Conservation (phyloP, 495 filamentous ascomycete genomes). For the Endocarpon pusillum region DNA sequence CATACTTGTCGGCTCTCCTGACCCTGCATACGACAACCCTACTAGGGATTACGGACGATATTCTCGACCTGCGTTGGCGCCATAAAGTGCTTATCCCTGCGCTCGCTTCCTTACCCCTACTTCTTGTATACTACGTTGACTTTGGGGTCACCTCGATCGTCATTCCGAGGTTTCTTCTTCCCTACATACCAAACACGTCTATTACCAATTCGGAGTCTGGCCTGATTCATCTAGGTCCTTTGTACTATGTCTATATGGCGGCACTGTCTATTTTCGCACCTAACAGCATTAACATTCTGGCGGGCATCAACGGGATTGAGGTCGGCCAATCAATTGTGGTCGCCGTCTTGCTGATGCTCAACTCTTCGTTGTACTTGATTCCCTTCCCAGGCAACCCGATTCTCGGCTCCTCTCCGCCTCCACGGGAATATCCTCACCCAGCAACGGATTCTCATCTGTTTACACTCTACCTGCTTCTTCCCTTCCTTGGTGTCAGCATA, state of each 20-base stretch:
- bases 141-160: constrained; percentile 94
- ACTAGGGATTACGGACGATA: constrained; percentile 85
- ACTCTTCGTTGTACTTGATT: constrained; percentile 60
- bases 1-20: constrained; percentile 84
- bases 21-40: constrained; percentile 79
- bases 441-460: constrained; percentile 93
- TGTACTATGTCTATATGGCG: constrained; percentile 97
- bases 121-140: constrained; percentile 95
- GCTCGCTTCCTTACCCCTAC: constrained; percentile 81
- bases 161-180: constrained; percentile 65
- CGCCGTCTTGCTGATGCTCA: constrained; percentile 62
- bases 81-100: constrained; percentile 97
- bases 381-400: constrained; percentile 20
- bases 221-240: constrained; percentile 71
- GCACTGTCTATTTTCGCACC: constrained; percentile 87
- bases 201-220: no score
- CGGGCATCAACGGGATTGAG: constrained; percentile 94
- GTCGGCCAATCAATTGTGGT: constrained; percentile 88
- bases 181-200: constrained; percentile 55
- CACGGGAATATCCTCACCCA: constrained; percentile 76
- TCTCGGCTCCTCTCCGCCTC: no score
- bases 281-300: constrained; percentile 97
- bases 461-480: constrained; percentile 83
- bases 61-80: constrained; percentile 96
- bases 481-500: constrained; percentile 80